Evolutionary conservation across 139 green algal species (phyloP), one percentile per base, ranked within the genome.

Genomic region (Chlorella sp.): DNA sequence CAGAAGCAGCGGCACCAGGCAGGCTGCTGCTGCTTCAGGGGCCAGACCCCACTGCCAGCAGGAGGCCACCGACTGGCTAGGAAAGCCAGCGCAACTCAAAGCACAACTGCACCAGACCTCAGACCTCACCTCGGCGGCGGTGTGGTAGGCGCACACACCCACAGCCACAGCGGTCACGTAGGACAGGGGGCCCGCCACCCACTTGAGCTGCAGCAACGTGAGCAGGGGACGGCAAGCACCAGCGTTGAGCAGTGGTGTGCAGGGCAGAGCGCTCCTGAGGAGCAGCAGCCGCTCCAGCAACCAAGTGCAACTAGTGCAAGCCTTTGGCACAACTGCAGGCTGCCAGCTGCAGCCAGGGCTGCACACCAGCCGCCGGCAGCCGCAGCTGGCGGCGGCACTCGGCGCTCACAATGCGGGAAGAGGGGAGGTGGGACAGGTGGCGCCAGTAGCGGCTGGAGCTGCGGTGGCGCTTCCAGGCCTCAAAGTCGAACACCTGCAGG

Each of bases 401-500:
- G 51, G 51, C 51, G 51, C 51, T 60, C 51, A 60, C 51, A 60
- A 60, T 60, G 51, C 51, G 51, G 51, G 51, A 60, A 21, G 11
- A 23, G 51, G 51, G 51, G 12, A 60, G 51, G 51, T 60, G 51
- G 51, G 38, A 25, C 64, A 84, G 28, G 79, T 84, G 79, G 17
- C 79, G 79, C 64, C 64, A 84, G 65, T 84, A 84, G 41, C 79
- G 79, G 28, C 23, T 32, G 26, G 64, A 78, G 41, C n/a, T 57
- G 41, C 79, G 64, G 79, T 84, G 79, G 20, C 41, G 41, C 79
- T 78, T 75, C 79, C 79, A 84, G 28, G 51, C 55, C 3, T 76
- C 79, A 51, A 84, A 74, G 12, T 84, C 79, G 20, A 72, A 72
- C 63, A 84, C 79, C 79, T 84, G 79, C n/a, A 28, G 0, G 25